phyloP scores from a whole-genome alignment of 805 yeast species.

The Priceomyces medius region DNA sequence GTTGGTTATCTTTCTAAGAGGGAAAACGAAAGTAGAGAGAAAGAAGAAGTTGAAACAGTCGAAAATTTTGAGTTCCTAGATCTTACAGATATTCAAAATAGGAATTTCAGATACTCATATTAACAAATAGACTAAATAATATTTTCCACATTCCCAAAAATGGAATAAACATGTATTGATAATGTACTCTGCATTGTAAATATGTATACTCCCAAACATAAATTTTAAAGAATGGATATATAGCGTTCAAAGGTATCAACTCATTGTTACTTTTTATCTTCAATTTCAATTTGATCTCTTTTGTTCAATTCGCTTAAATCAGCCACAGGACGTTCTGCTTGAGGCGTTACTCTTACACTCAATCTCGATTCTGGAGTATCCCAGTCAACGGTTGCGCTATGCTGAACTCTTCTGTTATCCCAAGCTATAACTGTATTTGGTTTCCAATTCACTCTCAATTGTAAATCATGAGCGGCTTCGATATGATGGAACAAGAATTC shows the following conservation, averaged over 20 bases:
- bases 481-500: slow-evolving; percentile 35
- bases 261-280: too few relatives aligned
- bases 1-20: slow-evolving; percentile 43
- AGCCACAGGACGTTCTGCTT: slow-evolving; percentile 38
- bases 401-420: slow-evolving; percentile 40
- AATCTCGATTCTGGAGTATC: slow-evolving; percentile 29
- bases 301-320: slow-evolving; percentile 37
- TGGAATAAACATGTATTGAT: too few relatives aligned
- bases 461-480: slow-evolving; percentile 34
- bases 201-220: too few relatives aligned
- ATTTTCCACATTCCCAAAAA: too few relatives aligned
- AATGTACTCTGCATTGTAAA: too few relatives aligned
- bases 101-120: slow-evolving; percentile 54
- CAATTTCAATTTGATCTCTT: slow-evolving; percentile 2
- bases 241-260: too few relatives aligned
- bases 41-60: slow-evolving; percentile 6
- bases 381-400: slow-evolving; percentile 39
- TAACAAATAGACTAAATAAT: slow-evolving; percentile 12
- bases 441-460: slow-evolving; percentile 37
- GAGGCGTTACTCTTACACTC: slow-evolving; percentile 39
- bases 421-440: slow-evolving; percentile 37
- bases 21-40: slow-evolving; percentile 54
- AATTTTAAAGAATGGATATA: too few relatives aligned
- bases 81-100: slow-evolving; percentile 58
- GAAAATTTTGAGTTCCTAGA: slow-evolving; percentile 51